phyloP scores from a whole-genome alignment of 2,329 filamentous ascomycete species.

The Penicillium sp. region DNA sequence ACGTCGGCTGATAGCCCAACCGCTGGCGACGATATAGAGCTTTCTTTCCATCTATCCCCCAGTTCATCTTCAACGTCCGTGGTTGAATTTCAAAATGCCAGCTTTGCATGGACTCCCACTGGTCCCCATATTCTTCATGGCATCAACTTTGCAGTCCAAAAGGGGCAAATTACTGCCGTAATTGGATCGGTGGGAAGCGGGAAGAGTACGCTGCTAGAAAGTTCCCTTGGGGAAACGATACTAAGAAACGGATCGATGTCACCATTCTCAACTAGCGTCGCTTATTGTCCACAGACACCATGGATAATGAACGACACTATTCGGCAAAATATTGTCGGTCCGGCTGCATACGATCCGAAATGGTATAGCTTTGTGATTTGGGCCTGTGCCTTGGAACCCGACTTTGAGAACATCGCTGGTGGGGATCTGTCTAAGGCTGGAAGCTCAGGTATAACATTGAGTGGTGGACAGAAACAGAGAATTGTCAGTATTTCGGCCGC shows the following conservation, averaged over 20 bases:
- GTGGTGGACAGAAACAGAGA: slow-evolving; percentile 55
- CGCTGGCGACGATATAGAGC: slow-evolving; percentile 5
- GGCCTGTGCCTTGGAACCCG: slow-evolving; percentile 36
- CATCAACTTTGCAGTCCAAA: slow-evolving; percentile 23
- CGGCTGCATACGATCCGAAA: slow-evolving; percentile 30
- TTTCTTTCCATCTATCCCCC: slow-evolving; percentile 25
- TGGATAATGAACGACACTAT: slow-evolving; percentile 33
- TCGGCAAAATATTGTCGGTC: slow-evolving; percentile 36
- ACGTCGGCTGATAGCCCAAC: not conserved
- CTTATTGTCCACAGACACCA: slow-evolving; percentile 33
- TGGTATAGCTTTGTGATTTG: slow-evolving; percentile 40
- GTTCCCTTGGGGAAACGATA: slow-evolving; percentile 40
- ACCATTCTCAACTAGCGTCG: slow-evolving; percentile 13
- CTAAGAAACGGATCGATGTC: slow-evolving; percentile 12
- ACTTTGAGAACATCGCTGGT: slow-evolving; percentile 37
- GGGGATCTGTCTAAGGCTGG: slow-evolving; percentile 48
- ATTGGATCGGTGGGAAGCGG: slow-evolving; percentile 54
- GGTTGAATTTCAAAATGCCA: slow-evolving; percentile 39
- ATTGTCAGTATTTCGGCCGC: slow-evolving; percentile 35
- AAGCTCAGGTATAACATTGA: slow-evolving; percentile 51
- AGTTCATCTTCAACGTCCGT: not conserved
- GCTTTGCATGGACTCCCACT: slow-evolving; percentile 26
- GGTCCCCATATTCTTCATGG: slow-evolving; percentile 24
- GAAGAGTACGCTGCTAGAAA: slow-evolving; percentile 52
- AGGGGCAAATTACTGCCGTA: slow-evolving; percentile 31